Percentiles rank a stretch among this genome's conserved stretches.
Evolutionary conservation across 2,329 filamentous ascomycete species (phyloP).

Genomic region (Malbranchea zuffiana): DNA sequence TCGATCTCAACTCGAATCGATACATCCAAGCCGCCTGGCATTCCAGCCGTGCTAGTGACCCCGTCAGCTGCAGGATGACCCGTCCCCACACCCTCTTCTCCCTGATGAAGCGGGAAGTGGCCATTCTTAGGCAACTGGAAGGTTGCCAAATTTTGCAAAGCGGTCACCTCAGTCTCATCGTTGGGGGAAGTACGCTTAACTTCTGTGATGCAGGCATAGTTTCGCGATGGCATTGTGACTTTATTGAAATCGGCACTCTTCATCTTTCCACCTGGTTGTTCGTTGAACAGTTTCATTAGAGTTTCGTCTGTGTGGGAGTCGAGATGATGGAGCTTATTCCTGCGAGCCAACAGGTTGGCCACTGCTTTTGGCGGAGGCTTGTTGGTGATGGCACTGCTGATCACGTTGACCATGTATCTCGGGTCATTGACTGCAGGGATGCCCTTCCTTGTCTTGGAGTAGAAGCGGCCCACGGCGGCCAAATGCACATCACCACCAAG

Average conservation of each 20-base stretch:
- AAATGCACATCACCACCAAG: slow-evolving; percentile 56
- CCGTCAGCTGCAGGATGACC: slow-evolving; percentile 59
- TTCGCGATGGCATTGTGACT: slow-evolving; percentile 67
- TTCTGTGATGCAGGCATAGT: slow-evolving; percentile 54
- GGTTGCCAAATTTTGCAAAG: slow-evolving; percentile 21
- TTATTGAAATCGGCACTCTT: slow-evolving; percentile 66
- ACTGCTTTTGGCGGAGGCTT: slow-evolving; percentile 55
- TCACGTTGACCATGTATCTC: slow-evolving; percentile 54
- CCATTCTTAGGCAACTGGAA: slow-evolving; percentile 45
- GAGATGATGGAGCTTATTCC: slow-evolving; percentile 57
- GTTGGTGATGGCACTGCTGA: slow-evolving; percentile 57
- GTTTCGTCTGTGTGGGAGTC: slow-evolving; percentile 55
- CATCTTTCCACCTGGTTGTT: slow-evolving; percentile 45
- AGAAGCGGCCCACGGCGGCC: slow-evolving; percentile 55
- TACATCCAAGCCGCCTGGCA: slow-evolving; percentile 37
- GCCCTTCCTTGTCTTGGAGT: slow-evolving; percentile 47
- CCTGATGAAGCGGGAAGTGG: slow-evolving; percentile 59
- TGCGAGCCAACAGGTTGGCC: slow-evolving; percentile 50
- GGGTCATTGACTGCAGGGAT: slow-evolving; percentile 49
- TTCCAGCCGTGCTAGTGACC: slow-evolving; percentile 25
- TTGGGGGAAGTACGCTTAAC: slow-evolving; percentile 22
- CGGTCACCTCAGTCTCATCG: slow-evolving; percentile 13
- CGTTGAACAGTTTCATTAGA: slow-evolving; percentile 51
- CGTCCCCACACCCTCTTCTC: slow-evolving; percentile 70
- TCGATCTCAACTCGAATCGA: slow-evolving; percentile 39